Conservation (phyloP, 352 stramenopile species). For the Phytophthora nicotianae region DNA sequence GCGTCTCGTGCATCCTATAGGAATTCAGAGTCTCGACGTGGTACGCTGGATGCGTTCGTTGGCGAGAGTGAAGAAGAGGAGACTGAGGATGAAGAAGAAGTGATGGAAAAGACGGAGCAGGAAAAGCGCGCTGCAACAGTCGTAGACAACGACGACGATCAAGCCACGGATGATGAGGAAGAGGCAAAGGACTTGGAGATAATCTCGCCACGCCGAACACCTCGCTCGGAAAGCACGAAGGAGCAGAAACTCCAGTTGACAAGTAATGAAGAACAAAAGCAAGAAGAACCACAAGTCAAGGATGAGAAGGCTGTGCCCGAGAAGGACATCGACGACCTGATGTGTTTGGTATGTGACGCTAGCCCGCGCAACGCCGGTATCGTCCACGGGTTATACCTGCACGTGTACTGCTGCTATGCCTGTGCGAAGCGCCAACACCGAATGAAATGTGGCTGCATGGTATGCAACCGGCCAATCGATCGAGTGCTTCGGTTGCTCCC, state of each 20-base stretch:
- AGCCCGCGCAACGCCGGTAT: conserved; percentile 68
- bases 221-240: conserved; percentile 34
- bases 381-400: conserved; percentile 79
- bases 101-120: conserved; percentile 42
- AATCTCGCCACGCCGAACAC: conserved; percentile 9
- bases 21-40: conserved; percentile 38
- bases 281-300: conserved; percentile 19
- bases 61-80: conserved; percentile 62
- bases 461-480: conserved; percentile 84
- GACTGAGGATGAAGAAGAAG: conserved; percentile 47
- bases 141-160: conserved; percentile 28
- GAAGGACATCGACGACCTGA: conserved; percentile 59
- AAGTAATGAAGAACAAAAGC: conserved; percentile 6
- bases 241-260: conserved; percentile 25
- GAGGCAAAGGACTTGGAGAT: conserved; percentile 25
- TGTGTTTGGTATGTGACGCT: conserved; percentile 71
- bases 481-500: conserved; percentile 74
- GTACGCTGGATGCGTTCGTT: conserved; percentile 66
- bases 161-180: conserved; percentile 29
- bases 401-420: conserved; percentile 82
- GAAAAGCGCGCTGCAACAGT: conserved; percentile 7
- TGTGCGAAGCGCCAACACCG: conserved; percentile 74
- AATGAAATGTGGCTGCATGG: conserved; percentile 59
- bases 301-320: conserved; percentile 22
- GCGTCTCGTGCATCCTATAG: conserved; percentile 7